Evolutionary conservation across 2,329 filamentous ascomycete species (phyloP), one percentile per base, ranked within the genome.

Genomic region (Rutstroemia sydowiana): DNA sequence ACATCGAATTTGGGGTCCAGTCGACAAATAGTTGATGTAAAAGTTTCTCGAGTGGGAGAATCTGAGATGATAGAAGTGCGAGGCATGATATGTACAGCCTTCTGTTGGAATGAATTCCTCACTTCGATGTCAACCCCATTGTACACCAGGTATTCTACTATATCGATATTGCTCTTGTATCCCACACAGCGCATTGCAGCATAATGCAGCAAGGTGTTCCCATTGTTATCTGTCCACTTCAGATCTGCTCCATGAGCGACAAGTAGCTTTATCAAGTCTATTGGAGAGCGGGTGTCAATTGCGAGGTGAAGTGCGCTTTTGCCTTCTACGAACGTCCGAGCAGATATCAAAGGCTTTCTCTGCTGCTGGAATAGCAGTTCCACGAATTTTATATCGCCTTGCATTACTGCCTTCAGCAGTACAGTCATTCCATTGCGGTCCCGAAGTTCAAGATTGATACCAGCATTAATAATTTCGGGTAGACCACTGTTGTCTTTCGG

Each of bases 121-220:
- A n/a, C 26, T 7, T 47, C 11, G 4, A 40, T n/a, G 5, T 21
- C 32, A 21, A 50, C 40, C 3, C 51, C 16, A 34, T 20, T 49
- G 5, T 28, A 3, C 23, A 28, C 8, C 28, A 43, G 10, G n/a
- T 34, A 49, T 18, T 49, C 11, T 16, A 49, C 21, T 16, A 42
- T 13, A 18, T 7, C 7, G 1, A 34, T 14, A 9, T 49, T 14
- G 5, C 6, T 9, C 13, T 10, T 2, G 11, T 18, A 11, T 34
- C 47, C 30, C 3, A 16, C 7, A n/a, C 34, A 49, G 5, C 4
- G 8, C 28, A 5, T 30, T 18, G 47, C 47, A 4, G 28, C n/a
- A 18, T 43, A 28, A 26, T 55, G 55, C 7, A 55, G 30, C n/a
- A 57, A 26, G 18, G 36, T 55, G 14, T 52, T 52, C 0, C 52